Conservation (phyloP, 2,329 filamentous ascomycete species). For the Talaromyces albobiverticillius region DNA sequence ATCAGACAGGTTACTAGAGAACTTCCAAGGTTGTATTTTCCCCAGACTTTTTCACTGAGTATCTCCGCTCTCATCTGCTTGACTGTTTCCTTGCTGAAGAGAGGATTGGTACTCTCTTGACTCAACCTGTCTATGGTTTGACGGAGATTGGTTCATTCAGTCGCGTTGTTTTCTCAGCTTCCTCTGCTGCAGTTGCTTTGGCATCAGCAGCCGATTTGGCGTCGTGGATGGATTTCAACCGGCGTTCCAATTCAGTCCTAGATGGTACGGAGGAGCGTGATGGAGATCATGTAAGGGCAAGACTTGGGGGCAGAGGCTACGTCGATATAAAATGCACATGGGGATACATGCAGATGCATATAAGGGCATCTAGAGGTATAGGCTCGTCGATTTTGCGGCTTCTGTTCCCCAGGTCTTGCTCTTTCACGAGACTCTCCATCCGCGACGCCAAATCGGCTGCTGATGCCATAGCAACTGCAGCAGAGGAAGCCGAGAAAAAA, state of each 20-base stretch:
- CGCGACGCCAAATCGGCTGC: not conserved
- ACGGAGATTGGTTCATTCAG: not conserved
- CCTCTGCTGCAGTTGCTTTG: conserved; percentile 1
- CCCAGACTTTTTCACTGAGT: conserved; percentile 55
- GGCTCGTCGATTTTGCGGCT: too few relatives aligned
- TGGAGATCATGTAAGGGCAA: too few relatives aligned
- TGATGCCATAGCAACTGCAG: not conserved
- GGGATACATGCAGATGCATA: too few relatives aligned
- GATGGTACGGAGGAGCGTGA: too few relatives aligned
- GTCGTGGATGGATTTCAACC: not conserved
- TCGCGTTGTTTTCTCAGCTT: not conserved
- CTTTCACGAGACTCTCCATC: too few relatives aligned
- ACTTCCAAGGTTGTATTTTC: conserved; percentile 58
- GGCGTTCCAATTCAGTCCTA: too few relatives aligned
- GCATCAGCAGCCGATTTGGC: not conserved
- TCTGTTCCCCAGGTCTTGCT: too few relatives aligned
- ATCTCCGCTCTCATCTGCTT: conserved; percentile 62
- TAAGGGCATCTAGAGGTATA: too few relatives aligned
- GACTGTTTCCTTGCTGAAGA: conserved; percentile 62
- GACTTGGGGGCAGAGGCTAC: too few relatives aligned
- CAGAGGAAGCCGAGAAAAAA: not conserved
- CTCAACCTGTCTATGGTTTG: not conserved
- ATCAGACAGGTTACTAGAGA: conserved; percentile 58
- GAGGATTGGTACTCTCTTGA: conserved; percentile 24
- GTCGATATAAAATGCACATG: too few relatives aligned